These are phyloP conservation scores for Camellia granthamiana DNA, from an alignment of 148 eudicot species.

Conservation along the genomic window DNA sequence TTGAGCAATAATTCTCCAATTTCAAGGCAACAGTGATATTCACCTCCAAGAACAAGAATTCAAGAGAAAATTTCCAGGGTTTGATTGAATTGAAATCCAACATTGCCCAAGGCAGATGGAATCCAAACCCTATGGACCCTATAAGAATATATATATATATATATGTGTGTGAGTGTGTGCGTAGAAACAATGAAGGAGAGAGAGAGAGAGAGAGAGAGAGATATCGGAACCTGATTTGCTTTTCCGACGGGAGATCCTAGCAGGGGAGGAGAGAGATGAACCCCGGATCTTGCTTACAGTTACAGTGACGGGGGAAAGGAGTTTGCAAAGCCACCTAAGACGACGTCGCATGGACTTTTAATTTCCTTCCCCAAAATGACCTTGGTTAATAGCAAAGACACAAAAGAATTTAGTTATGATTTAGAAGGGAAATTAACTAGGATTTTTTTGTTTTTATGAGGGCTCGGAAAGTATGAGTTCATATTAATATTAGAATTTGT, in stretches of 20 bases:
- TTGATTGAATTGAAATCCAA: background rate
- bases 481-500: no score
- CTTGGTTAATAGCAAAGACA: no score
- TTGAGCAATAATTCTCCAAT: background rate
- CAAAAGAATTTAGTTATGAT: no score
- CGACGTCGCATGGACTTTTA: background rate
- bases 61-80: background rate
- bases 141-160: no score
- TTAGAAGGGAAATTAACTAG: no score
- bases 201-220: background rate
- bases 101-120: background rate
- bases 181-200: background rate
- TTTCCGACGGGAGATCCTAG: background rate
- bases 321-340: background rate
- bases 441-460: no score
- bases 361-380: background rate
- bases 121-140: no score
- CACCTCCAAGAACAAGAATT: background rate
- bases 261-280: background rate
- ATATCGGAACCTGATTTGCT: slow-evolving; percentile 3
- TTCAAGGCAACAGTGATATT: background rate
- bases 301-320: background rate
- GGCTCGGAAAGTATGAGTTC: no score
- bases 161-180: background rate
- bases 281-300: background rate